phyloP scores from a whole-genome alignment of 495 filamentous ascomycete genomes.

The Podospora sp. region DNA sequence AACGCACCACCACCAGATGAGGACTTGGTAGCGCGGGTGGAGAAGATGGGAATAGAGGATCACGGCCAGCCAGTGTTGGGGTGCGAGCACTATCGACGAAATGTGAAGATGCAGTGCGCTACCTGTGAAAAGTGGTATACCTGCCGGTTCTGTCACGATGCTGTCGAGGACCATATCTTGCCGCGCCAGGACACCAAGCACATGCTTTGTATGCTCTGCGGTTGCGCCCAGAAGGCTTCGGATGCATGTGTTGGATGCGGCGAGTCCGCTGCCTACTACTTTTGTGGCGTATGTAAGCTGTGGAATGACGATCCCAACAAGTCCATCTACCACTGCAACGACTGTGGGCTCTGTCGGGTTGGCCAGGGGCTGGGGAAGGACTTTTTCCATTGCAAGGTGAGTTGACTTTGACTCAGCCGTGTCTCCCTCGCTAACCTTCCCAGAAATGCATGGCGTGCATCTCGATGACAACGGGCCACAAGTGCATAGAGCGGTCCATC shows the following conservation, averaged over 20 bases:
- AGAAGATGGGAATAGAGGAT: conserved; percentile 45
- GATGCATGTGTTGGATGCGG: conserved; percentile 78
- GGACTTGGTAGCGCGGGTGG: conserved; percentile 30
- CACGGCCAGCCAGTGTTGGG: conserved; percentile 60
- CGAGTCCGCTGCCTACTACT: conserved; percentile 83
- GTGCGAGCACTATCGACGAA: conserved; percentile 91
- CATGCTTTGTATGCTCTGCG: conserved; percentile 98
- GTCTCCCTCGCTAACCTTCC: neutral
- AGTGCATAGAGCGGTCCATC: conserved; percentile 90
- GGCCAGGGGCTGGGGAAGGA: conserved; percentile 93
- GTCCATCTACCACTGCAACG: conserved; percentile 93
- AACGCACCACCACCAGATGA: conserved; percentile 20
- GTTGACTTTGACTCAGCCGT: conserved; percentile 16
- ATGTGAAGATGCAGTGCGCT: conserved; percentile 92
- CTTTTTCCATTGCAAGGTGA: conserved; percentile 95
- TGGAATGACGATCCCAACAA: conserved; percentile 94
- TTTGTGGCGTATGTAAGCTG: conserved; percentile 90
- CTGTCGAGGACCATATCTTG: conserved; percentile 78
- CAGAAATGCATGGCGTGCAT: conserved; percentile 92
- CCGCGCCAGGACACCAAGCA: conserved; percentile 82
- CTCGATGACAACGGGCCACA: conserved; percentile 77
- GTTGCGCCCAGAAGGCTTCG: conserved; percentile 77
- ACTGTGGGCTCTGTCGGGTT: conserved; percentile 93
- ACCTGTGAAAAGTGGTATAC: conserved; percentile 92
- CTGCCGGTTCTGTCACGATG: conserved; percentile 94